Base-by-base conservation (phyloP, 2,329 filamentous ascomycete genomes). In the Cladosporium velox region DNA sequence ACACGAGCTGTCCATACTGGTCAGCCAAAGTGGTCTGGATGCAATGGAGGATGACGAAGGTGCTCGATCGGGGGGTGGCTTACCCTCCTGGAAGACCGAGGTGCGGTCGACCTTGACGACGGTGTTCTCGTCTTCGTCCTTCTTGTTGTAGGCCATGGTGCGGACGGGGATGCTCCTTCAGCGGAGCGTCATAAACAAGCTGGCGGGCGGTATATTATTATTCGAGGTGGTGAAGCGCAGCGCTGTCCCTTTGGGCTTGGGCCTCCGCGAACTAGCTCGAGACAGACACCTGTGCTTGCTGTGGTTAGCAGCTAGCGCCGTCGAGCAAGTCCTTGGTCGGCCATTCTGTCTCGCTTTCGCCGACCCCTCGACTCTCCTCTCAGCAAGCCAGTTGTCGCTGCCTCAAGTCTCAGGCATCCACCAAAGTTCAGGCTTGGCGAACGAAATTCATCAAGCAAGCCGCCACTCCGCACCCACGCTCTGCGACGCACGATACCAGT, bases 21-120 rank as follows among this genome's bases (percentile, higher is more conserved):
- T 28, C 35, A 65, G 52, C 63, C 59, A 64, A 24, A 52, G 21
- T 38, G 52, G 61, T 65, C 35, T 49, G 60, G 26, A 54, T 28
- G 21, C 54, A 47, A 34, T 58, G 67, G 67, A 59, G 11, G 60
- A 55, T 63, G 60, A 63, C 49, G 47, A 54, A n/a, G 60, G 47
- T 24, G 59, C 21, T 76, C 30, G 10, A 76, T 68, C 67, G 72
- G 66, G 54, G 74, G 58, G 34, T 35, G 72, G 72, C 84, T 77
- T 81, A 97, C 95, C 95, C 90, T 99, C 95, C 85, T 98, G 95
- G 81, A 98, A 98, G 71, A 99, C 95, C 75, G 94, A 93, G 66
- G 94, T 97, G 77, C 96, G 90, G 84, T 99, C 95, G 76, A 98
- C 92, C 87, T 94, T 96, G 85, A 98, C 91, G 84, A 98, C 87